Evolutionary conservation across 2,329 filamentous ascomycete genomes (phyloP).

Genomic region (Colletotrichum simmondsii): DNA sequence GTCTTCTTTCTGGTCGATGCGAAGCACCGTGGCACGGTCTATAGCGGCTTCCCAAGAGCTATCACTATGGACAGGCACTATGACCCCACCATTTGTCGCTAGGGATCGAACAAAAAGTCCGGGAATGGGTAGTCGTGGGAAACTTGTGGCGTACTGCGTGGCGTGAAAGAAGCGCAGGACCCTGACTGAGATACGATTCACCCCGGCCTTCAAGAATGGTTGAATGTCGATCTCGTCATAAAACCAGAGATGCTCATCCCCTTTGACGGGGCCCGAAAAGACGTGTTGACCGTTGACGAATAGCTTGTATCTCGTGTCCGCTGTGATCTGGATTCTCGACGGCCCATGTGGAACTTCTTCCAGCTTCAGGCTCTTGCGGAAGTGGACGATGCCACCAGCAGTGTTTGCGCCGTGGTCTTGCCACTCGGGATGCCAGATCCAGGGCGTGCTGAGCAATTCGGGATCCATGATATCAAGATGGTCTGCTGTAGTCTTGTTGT

Average conservation of each 20-base stretch:
- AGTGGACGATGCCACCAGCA: slow-evolving; percentile 35
- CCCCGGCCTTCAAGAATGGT: slow-evolving; percentile 33
- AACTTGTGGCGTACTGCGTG: slow-evolving; percentile 29
- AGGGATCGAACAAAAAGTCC: slow-evolving; percentile 17
- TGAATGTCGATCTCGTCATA: slow-evolving; percentile 39
- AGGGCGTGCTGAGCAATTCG: slow-evolving; percentile 17
- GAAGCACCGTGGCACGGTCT: slow-evolving; percentile 12
- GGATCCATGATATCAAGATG: not conserved
- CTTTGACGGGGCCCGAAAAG: slow-evolving; percentile 39
- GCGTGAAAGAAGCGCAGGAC: slow-evolving; percentile 37
- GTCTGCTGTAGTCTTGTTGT: no score
- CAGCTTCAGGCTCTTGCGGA: slow-evolving; percentile 28
- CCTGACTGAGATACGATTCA: slow-evolving; percentile 31
- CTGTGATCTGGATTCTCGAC: slow-evolving; percentile 36
- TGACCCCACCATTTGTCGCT: not conserved
- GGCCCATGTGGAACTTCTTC: not conserved
- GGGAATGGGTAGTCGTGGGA: slow-evolving; percentile 32
- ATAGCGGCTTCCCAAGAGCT: slow-evolving; percentile 26
- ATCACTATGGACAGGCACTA: slow-evolving; percentile 10
- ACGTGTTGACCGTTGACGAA: slow-evolving; percentile 37
- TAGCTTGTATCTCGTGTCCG: slow-evolving; percentile 41
- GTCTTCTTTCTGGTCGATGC: slow-evolving; percentile 32
- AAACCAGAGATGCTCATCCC: slow-evolving; percentile 39
- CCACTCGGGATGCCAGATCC: slow-evolving; percentile 37
- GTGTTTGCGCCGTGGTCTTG: slow-evolving; percentile 30